Base-by-base conservation (phyloP, 73 alveolate species). In the Loxodes magnus region DNA sequence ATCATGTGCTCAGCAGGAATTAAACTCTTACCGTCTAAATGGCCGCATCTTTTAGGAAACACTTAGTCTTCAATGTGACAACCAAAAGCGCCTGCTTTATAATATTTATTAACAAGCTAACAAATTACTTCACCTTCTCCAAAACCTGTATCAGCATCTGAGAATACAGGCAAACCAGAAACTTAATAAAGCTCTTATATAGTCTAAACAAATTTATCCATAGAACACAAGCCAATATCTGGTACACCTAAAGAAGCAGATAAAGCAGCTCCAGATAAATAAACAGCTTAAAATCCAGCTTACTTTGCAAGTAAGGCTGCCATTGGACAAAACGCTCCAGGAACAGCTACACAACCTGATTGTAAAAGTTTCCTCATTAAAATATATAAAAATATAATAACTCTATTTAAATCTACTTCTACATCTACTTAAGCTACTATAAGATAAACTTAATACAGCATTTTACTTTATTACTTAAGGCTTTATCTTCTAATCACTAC, bases 91-190 rank as follows among this genome's bases (percentile, higher is more conserved):
- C 98, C 98, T 9, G 94, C 89, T 57, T 5, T 25, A 15, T 16
- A 44, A 17, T n/a, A 16, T 3, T 24, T 9, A 7, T 29, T 16
- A 20, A 29, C 50, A 0, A 1, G 9, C n/a, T 44, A 4, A 6
- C 17, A 5, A 16, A 30, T 2, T 5, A 20, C 14, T 3, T 20
- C 79, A 19, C 64, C 85, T 46, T 62, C 90, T 25, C 97, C 97
- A 58, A 88, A 88, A 5, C 98, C 98, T n/a, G 96, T 84, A 56
- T 89, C 98, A 3, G 98, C 98, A 62, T 89, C 98, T 4, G 95
- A 95, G 19, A 89, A 62, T 24, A 84, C 56, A 3, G 98, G 98
- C 54, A 89, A 63, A 28, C 74, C 75, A 4, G 87, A 51, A 35
- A 79, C 38, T 0, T 55, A 22, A 22, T 64, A 64, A 4, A 75